Base-by-base conservation (phyloP, 2,329 filamentous ascomycete genomes). In the Paramyrothecium roridum region DNA sequence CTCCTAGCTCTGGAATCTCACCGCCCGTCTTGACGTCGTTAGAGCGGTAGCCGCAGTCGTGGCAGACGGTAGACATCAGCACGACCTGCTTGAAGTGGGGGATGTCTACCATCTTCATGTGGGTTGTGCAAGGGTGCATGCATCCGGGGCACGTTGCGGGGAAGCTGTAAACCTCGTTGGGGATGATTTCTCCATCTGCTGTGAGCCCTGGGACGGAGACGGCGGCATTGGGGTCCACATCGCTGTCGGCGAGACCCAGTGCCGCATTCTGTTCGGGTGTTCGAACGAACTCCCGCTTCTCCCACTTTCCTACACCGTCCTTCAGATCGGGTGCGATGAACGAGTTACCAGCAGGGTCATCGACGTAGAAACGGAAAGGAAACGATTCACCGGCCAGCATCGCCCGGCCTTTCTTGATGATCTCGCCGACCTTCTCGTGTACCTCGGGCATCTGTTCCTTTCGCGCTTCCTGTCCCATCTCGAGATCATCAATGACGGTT, bases 81-180 rank as follows among this genome's bases (percentile, higher is more conserved):
- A 97, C 87, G 3, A 99, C 95, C 69, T 98, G 91, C 76, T 97
- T 96, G 79, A 99, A 99, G 76, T 96, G 89, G 1, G 95, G 95
- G 59, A 99, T 97, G 66, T 96, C 91, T 55, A 98, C 91, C 88
- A 96, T 96, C 79, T 97, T 96, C 91, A 97, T 97, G 73, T 96
- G 93, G 11, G 96, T 96, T 3, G 86, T 86, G 75, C 93, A 97
- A 4, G 85, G 77, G 73, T 90, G 90, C 67, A 87, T 87, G 79
- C 95, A 99, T 58, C 91, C 93, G 1, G 95, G 95, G 72, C 95
- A 99, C 56, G 86, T 90, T 8, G 93, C 88, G 3, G 93, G 93
- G 76, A 99, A 95, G 56, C 86, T 87, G 78, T 98, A 98, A 26
- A 97, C 89, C 71, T 96, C 89, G 70, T 96, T 89, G 60, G 96